Evolutionary conservation across 2,329 filamentous ascomycete genomes (phyloP).

Genomic region (Colletotrichum sp.): DNA sequence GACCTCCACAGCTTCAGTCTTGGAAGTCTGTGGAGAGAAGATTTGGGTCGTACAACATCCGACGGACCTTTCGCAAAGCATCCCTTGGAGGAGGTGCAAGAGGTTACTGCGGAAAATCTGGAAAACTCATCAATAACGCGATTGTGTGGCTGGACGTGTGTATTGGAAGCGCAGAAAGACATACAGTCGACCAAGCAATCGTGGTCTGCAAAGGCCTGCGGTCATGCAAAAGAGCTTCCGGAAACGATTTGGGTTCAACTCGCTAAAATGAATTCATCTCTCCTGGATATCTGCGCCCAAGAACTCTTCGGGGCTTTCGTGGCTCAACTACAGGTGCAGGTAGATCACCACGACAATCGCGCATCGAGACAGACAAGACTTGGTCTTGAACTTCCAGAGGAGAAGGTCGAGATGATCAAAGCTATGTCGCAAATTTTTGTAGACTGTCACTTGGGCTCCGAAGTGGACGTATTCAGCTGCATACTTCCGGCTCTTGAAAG

Average conservation of each 20-base stretch:
- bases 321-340: fast-evolving
- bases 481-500: fast-evolving
- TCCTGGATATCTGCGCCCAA: background rate
- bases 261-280: fast-evolving
- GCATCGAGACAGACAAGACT: fast-evolving
- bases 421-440: background rate
- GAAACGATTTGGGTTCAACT: fast-evolving
- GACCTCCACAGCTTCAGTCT: too few relatives aligned
- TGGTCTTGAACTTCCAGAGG: fast-evolving
- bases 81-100: too few relatives aligned
- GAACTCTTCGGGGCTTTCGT: background rate
- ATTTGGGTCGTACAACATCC: too few relatives aligned
- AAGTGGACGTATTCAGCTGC: fast-evolving
- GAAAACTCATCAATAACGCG: too few relatives aligned
- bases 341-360: fast-evolving
- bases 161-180: background rate
- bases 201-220: background rate
- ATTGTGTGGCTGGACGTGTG: background rate
- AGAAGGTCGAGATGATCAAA: background rate
- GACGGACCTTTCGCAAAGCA: too few relatives aligned
- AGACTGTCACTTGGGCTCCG: background rate
- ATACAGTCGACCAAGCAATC: background rate
- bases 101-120: too few relatives aligned
- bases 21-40: too few relatives aligned
- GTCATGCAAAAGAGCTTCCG: fast-evolving